Percentiles rank a stretch among this genome's conserved stretches.
Evolutionary conservation across 2,329 filamentous ascomycete genomes (phyloP).

Genomic region (Aspergillus sp.): DNA sequence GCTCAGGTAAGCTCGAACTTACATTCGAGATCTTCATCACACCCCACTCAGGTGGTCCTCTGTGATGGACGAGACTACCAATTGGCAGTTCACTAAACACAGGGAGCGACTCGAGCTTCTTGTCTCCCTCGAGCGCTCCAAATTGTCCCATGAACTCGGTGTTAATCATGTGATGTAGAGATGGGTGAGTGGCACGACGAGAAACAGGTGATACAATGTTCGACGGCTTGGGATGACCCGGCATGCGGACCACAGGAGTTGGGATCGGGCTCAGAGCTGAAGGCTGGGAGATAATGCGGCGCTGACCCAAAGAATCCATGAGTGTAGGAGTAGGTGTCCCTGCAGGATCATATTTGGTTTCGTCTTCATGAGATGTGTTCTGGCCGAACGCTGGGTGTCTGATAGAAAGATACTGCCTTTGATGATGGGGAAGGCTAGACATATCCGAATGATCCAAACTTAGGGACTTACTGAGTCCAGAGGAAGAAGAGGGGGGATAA

Average conservation of each 20-base stretch:
- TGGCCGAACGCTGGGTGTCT: neutral
- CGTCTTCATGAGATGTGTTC: neutral
- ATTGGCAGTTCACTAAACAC: slow-evolving; percentile 27
- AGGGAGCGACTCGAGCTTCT: slow-evolving; percentile 14
- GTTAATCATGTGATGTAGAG: slow-evolving; percentile 2
- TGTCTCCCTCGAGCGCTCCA: slow-evolving; percentile 1
- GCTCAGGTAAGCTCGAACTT: slow-evolving; percentile 15
- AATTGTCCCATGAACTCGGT: slow-evolving; percentile 3
- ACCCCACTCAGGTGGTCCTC: slow-evolving; percentile 21
- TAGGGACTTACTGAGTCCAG: neutral
- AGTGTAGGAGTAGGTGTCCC: slow-evolving; percentile 3
- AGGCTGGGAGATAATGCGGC: neutral
- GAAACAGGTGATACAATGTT: neutral
- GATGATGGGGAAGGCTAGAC: neutral
- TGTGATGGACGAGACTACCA: slow-evolving; percentile 22
- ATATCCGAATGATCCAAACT: slow-evolving; percentile 1
- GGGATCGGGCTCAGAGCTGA: neutral
- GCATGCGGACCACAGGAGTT: neutral
- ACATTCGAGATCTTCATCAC: slow-evolving; percentile 40
- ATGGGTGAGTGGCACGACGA: neutral
- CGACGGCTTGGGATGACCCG: neutral
- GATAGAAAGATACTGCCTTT: neutral
- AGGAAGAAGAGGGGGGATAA: neutral
- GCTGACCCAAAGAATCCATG: neutral
- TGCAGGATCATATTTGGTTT: neutral